phyloP scores from a whole-genome alignment of 164 flowering plant genomes.

The Annona cherimola region DNA sequence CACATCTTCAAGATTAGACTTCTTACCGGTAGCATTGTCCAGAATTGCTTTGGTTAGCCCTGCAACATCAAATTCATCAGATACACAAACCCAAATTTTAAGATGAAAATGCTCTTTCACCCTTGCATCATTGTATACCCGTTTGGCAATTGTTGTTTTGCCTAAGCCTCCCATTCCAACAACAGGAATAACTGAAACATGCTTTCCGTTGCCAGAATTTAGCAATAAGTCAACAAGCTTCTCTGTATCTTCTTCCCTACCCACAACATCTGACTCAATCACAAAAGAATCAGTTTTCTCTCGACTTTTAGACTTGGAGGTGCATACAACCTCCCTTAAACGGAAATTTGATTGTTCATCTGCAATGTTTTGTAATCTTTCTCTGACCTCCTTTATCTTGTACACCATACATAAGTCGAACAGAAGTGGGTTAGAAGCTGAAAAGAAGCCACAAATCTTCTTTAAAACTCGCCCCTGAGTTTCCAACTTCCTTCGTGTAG shows the following conservation, averaged over 20 bases:
- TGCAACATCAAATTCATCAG: slow-evolving; percentile 4
- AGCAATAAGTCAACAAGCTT: slow-evolving; percentile 3
- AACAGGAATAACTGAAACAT: neutral
- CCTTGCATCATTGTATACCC: slow-evolving; percentile 8
- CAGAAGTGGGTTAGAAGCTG: neutral
- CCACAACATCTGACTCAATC: slow-evolving; percentile 5
- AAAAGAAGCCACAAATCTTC: slow-evolving; percentile 4
- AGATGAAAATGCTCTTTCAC: slow-evolving; percentile 1
- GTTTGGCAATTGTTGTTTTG: slow-evolving; percentile 9
- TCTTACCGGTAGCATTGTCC: neutral
- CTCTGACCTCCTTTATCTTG: slow-evolving; percentile 3
- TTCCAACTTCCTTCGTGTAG: neutral
- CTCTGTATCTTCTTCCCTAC: slow-evolving; percentile 9
- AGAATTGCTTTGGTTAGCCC: slow-evolving; percentile 6
- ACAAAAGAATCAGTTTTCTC: slow-evolving; percentile 2
- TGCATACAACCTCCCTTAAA: too few relatives aligned
- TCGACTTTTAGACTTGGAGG: neutral
- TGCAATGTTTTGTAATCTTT: neutral
- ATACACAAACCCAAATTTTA: slow-evolving; percentile 10
- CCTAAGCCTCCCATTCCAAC: slow-evolving; percentile 14
- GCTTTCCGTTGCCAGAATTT: neutral
- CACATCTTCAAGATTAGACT: neutral
- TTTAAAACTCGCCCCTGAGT: neutral
- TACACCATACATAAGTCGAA: neutral
- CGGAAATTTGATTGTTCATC: neutral